These are phyloP conservation scores for Malania oleifera DNA, from an alignment of 164 flowering plant genomes.

Conservation along the genomic window DNA sequence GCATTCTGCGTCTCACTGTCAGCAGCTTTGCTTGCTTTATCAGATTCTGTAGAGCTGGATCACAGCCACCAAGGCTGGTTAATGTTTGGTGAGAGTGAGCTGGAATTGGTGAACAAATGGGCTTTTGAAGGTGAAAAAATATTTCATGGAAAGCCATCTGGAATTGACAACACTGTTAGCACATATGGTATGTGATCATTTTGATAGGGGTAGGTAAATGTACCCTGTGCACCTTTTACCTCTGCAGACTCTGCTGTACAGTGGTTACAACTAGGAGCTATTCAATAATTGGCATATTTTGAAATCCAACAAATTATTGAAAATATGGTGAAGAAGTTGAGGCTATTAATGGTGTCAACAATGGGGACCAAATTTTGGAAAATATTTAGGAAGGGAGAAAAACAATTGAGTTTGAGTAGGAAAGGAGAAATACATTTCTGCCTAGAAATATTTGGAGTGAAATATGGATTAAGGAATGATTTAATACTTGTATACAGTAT, in stretches of 20 bases:
- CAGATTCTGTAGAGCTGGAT: constrained; percentile 43
- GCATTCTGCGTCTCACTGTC: constrained; percentile 86
- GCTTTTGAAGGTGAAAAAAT: constrained; percentile 97
- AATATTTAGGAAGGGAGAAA: no score
- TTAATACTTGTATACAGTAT: no score
- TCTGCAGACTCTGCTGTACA: background rate
- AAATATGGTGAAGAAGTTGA: background rate
- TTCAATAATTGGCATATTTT: background rate
- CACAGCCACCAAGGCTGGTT: constrained; percentile 58
- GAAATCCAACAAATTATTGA: background rate
- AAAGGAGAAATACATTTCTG: no score
- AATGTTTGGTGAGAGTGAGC: constrained; percentile 43
- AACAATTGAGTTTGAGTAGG: no score
- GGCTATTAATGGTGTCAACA: no score
- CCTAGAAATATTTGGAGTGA: no score
- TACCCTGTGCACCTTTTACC: background rate
- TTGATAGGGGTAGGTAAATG: background rate
- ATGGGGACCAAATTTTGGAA: no score
- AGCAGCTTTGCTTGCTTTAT: constrained; percentile 69
- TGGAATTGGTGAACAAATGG: constrained; percentile 87
- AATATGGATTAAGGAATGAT: no score
- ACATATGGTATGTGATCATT: constrained; percentile 65
- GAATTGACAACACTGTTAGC: constrained; percentile 95
- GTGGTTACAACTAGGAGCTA: background rate
- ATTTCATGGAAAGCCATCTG: constrained; percentile 97